Base-by-base conservation (phyloP, 2,329 filamentous ascomycete species). In the Dryadomyces quercivorus region DNA sequence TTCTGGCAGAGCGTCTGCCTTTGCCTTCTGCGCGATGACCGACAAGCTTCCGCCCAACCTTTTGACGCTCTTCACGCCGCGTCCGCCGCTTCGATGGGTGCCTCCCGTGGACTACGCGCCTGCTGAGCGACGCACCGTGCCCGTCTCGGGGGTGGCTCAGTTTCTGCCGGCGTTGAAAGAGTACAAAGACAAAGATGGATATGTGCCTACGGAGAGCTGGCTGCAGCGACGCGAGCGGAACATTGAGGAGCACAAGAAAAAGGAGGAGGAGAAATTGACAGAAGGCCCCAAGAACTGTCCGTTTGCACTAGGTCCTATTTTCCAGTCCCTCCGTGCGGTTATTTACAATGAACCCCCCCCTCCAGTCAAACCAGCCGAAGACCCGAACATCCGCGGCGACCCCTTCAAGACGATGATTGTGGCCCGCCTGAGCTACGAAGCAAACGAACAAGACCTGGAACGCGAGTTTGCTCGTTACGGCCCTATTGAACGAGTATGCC, bases 341-440 rank as follows among this genome's bases (percentile, higher is more conserved):
- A 5, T 9, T 2, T 2, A 49, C 13, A 40, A 52, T 10, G 15
- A 52, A 20, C 34, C 51, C 16, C 34, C 51, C 16, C 49, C n/a
- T 59, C 20, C 60, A 91, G 91, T 87, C 70, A 87, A 92, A 59
- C 92, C 93, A 7, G 73, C 75, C 22, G 84, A 93, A 42, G 93
- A 98, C 64, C 80, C 86, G 13, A 93, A 96, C 63, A 85, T 95
- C 60, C 82, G 90, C 60, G 92, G 93, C 55, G 91, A 97, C 72
- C 86, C 92, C 1, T 96, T 93, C 76, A 95, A 88, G 72, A 98
- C 93, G 15, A 76, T 98, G 51, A 94, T 98, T 64, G 87, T 97
- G 54, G 86, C 88, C 53, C 85, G 93, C 54, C 77, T 98, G 50
- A 90, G 86, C 65, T 98, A 96, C 66, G 87, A 93, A 56, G 85